A percentile compares a stretch with the other conserved stretches of the same genome.
Conservation (phyloP, 352 stramenopile species). For the Pythium utonaiense region DNA sequence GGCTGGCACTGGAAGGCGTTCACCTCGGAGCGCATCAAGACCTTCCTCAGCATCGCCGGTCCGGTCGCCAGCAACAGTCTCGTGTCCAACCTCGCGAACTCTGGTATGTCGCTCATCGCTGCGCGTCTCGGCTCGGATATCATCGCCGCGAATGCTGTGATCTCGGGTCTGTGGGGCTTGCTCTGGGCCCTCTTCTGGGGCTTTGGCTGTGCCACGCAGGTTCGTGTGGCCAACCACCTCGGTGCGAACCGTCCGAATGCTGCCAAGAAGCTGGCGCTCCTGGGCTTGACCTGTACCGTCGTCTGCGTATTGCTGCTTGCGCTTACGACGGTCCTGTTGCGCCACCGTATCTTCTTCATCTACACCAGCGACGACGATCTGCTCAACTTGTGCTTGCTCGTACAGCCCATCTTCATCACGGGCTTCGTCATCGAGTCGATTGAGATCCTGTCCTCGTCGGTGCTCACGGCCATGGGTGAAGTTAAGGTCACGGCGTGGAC, state of each 20-base stretch:
- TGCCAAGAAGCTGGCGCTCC: constrained; percentile 51
- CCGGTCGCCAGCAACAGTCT: constrained; percentile 63
- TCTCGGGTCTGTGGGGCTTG: constrained; percentile 61
- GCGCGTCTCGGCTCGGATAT: constrained; percentile 69
- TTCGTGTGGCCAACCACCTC: constrained; percentile 73
- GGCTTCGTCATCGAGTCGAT: constrained; percentile 48
- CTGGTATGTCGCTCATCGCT: constrained; percentile 61
- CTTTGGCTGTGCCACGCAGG: constrained; percentile 74
- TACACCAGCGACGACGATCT: constrained; percentile 51
- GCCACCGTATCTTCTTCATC: constrained; percentile 36
- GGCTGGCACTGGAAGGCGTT: constrained; percentile 64
- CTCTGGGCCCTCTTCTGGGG: constrained; percentile 80
- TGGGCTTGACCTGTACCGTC: constrained; percentile 63
- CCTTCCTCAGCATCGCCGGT: constrained; percentile 62
- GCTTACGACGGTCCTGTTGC: constrained; percentile 26
- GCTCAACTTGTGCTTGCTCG: constrained; percentile 41
- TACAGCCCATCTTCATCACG: constrained; percentile 48
- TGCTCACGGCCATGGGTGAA: constrained; percentile 53
- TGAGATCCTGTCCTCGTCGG: constrained; percentile 41
- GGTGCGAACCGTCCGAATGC: constrained; percentile 62
- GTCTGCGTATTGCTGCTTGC: constrained; percentile 45
- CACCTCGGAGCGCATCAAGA: constrained; percentile 52
- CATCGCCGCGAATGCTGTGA: constrained; percentile 73
- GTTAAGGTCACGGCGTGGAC: constrained; percentile 46
- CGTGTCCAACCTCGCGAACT: constrained; percentile 73